phyloP scores from a whole-genome alignment of 192 early-diverging fungal species.

The Pilobolus umbonatus region DNA sequence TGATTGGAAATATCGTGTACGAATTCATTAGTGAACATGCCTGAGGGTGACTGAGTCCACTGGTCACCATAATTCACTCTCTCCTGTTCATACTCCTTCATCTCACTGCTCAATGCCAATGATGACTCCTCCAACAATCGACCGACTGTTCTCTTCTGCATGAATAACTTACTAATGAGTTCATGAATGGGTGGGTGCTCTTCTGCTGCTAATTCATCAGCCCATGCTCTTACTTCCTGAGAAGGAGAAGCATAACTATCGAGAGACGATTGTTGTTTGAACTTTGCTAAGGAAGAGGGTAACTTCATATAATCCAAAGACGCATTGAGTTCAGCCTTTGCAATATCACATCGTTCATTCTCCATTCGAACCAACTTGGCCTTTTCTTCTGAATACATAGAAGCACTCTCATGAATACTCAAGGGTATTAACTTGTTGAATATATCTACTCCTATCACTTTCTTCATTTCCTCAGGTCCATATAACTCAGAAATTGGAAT shows the following conservation, averaged over 20 bases:
- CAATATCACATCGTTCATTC: constrained; percentile 70
- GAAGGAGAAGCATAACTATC: constrained; percentile 55
- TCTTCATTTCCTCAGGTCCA: constrained; percentile 68
- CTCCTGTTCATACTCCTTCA: constrained; percentile 8
- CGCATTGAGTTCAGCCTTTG: constrained; percentile 80
- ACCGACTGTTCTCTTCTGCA: constrained; percentile 56
- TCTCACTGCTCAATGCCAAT: constrained; percentile 19
- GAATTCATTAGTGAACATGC: constrained; percentile 62
- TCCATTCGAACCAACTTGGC: constrained; percentile 85
- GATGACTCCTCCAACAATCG: constrained; percentile 63
- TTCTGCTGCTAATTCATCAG: constrained; percentile 52
- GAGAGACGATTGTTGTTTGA: constrained; percentile 49
- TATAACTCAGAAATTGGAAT: constrained; percentile 71
- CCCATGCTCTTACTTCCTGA: constrained; percentile 56
- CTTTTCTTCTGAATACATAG: constrained; percentile 94
- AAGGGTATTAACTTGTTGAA: constrained; percentile 87
- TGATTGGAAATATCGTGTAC: constrained; percentile 72
- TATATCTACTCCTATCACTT: constrained; percentile 88
- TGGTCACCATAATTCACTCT: constrained; percentile 67
- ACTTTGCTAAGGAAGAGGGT: constrained; percentile 67
- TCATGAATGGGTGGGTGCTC: constrained; percentile 55
- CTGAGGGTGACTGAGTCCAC: constrained; percentile 84
- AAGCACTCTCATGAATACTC: constrained; percentile 89
- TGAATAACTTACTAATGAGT: constrained; percentile 57
- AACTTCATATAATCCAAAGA: constrained; percentile 87